A percentile compares a stretch with the other conserved stretches of the same genome.
Conservation (phyloP, 768 basidiomycete genomes). For the Dioszegia crocea region DNA sequence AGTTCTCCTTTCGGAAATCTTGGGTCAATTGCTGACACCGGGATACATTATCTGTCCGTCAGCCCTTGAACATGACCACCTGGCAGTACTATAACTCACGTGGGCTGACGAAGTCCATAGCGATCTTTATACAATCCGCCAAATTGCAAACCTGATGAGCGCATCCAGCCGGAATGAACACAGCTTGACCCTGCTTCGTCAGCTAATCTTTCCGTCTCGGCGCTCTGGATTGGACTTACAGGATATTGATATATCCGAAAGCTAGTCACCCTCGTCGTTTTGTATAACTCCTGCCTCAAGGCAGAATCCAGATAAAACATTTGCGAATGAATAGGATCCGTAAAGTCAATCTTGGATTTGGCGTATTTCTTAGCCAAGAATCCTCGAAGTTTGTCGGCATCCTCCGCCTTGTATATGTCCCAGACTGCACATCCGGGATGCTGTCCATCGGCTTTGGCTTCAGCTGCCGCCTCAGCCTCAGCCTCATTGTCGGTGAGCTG, state of each 20-base stretch:
- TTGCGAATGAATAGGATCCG: conserved; percentile 88
- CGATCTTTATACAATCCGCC: conserved; percentile 93
- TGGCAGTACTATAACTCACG: conserved; percentile 34
- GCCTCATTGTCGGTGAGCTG: too few species aligned
- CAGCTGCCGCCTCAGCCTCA: too few species aligned
- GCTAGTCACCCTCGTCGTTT: conserved; percentile 66
- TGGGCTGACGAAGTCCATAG: conserved; percentile 88
- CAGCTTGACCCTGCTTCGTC: conserved; percentile 62
- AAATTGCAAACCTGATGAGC: conserved; percentile 74
- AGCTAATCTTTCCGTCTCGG: not conserved
- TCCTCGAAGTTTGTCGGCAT: conserved; percentile 68
- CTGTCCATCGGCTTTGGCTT: too few species aligned
- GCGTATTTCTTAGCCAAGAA: conserved; percentile 66
- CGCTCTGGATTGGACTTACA: conserved; percentile 48
- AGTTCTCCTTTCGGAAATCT: conserved; percentile 88
- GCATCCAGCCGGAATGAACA: conserved; percentile 82
- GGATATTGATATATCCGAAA: conserved; percentile 83
- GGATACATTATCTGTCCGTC: conserved; percentile 65
- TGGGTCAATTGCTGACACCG: conserved; percentile 78
- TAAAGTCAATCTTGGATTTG: conserved; percentile 20
- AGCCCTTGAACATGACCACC: not conserved
- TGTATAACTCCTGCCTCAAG: conserved; percentile 64
- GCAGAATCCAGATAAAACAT: conserved; percentile 73
- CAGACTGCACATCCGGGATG: conserved; percentile 72
- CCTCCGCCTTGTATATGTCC: conserved; percentile 81